Percentiles rank a stretch among this genome's conserved stretches.
Conservation (phyloP, 352 stramenopile genomes). For the Thraustochytrium striatum region DNA sequence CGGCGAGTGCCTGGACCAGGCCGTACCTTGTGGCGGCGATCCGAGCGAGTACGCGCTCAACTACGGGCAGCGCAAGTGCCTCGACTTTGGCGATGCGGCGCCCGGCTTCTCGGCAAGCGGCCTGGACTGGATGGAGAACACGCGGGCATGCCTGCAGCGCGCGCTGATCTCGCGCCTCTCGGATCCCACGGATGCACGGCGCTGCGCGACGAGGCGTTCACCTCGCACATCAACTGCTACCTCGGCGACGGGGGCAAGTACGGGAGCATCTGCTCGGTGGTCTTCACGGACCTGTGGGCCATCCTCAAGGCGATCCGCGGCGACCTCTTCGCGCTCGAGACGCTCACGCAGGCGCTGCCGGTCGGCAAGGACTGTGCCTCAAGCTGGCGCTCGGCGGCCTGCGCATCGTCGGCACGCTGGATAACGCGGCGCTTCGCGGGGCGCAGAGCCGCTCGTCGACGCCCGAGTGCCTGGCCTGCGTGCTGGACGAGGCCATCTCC, state of each 20-base stretch:
- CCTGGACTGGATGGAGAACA: background rate
- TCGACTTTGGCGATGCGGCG: background rate
- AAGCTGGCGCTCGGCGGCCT: no score
- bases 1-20: background rate
- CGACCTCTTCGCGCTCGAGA: background rate
- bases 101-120: background rate
- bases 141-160: background rate
- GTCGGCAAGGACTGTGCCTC: background rate
- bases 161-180: background rate
- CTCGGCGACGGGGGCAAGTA: background rate
- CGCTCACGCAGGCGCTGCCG: background rate
- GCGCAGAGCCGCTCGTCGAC: no score
- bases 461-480: no score
- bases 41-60: background rate
- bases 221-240: background rate
- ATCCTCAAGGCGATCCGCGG: background rate
- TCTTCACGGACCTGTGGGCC: background rate
- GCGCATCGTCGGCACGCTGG: no score
- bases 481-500: no score
- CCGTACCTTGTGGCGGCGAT: background rate
- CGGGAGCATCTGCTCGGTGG: background rate
- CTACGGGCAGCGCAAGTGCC: background rate
- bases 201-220: background rate
- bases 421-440: no score
- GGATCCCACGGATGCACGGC: background rate